Evolutionary conservation across 169 alveolate species (phyloP).

Genomic region (Plasmodium vinckei): DNA sequence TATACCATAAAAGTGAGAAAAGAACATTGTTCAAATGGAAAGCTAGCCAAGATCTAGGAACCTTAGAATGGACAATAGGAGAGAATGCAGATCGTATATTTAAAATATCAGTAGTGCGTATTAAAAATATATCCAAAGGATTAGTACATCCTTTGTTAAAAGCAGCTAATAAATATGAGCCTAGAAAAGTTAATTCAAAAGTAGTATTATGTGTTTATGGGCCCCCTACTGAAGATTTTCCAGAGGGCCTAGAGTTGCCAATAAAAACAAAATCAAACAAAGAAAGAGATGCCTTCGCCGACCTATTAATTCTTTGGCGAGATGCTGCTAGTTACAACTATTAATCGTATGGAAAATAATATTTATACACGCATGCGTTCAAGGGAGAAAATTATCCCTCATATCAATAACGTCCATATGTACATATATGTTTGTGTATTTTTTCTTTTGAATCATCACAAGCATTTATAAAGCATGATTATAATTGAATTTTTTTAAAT

Average conservation of each 20-base stretch:
- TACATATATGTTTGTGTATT: no score
- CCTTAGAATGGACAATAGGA: conserved; percentile 91
- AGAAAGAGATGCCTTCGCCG: conserved; percentile 92
- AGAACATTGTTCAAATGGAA: conserved; percentile 86
- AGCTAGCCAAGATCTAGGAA: conserved; percentile 88
- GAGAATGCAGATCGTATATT: conserved; percentile 86
- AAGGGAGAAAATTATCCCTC: no score
- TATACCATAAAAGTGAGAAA: conserved; percentile 78
- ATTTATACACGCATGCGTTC: no score
- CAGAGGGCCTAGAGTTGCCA: conserved; percentile 92
- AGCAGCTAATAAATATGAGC: conserved; percentile 90
- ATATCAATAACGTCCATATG: no score
- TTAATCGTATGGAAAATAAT: conserved; percentile 5
- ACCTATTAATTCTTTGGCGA: conserved; percentile 92
- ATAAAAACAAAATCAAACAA: conserved; percentile 89
- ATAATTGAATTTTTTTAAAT: no score
- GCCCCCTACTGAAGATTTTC: conserved; percentile 93
- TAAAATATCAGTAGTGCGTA: conserved; percentile 89
- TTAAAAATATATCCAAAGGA: conserved; percentile 92
- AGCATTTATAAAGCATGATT: no score
- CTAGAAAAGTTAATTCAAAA: conserved; percentile 88
- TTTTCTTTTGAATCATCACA: no score
- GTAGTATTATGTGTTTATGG: conserved; percentile 88
- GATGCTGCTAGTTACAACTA: conserved; percentile 93
- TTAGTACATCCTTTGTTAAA: conserved; percentile 88